Base-by-base conservation (phyloP, 1,284 basidiomycete species). In the Hemileia vastatrix region DNA sequence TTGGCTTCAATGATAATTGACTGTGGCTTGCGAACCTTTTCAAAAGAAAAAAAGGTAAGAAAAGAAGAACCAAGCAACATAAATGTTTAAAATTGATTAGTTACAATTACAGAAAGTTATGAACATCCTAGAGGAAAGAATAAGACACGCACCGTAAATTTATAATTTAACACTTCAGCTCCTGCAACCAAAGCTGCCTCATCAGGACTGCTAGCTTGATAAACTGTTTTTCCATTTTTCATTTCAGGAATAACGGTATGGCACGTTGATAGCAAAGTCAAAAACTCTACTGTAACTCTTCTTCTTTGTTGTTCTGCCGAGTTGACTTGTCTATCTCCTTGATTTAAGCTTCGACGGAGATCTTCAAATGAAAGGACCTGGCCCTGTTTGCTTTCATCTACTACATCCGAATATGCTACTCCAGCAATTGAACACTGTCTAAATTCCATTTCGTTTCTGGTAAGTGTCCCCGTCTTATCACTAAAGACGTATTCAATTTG, bases 401-500 rank as follows among this genome's bases (percentile, higher is more conserved):
- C 87, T 6, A 83, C 81, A 66, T 94, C 92, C 0, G 91, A 86
- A 76, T 96, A 98, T 23, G 86, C 86, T 5, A 86, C 82, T 2
- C 95, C 95, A 15, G 83, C 91, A 61, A 98, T 86, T 52, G 84
- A 87, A 72, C 88, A 95, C 76, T 89, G 87, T 24, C 85, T 84
- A 77, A 98, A 98, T 77, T 97, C 92, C 95, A 98, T 98, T 77
- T 95, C 75, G 67, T 78, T 97, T 77, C 95, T 90, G 1, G 92
- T 95, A 59, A 95, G 83, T 1, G 92, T 95, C 9, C 91, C 91
- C 0, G 92, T 95, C 81, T 98, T 98, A 82, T 98, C 95, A 57
- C 88, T 92, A 78, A 99, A 98, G 27, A 98, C 90, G 76, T 94
- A 98, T 78, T 95, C 91, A 68, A 99, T 97, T 77, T 97, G 94